phyloP scores from a whole-genome alignment of 306 rosid species.

The Cicer cuneatum region DNA sequence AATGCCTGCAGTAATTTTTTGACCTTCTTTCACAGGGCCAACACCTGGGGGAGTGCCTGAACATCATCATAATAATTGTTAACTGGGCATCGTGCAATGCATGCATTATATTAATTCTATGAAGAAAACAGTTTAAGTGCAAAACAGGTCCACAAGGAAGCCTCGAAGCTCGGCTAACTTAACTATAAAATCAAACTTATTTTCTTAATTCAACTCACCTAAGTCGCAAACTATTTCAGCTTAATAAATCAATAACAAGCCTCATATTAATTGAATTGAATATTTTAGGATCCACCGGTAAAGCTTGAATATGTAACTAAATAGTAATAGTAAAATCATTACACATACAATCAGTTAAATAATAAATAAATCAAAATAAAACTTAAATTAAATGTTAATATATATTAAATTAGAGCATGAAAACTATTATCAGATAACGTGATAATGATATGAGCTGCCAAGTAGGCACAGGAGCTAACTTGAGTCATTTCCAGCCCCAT shows the following conservation, averaged over 20 bases:
- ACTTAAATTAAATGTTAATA: no score
- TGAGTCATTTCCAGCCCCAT: neutral
- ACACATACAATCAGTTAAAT: neutral
- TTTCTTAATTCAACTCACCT: neutral
- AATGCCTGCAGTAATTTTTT: constrained; percentile 86
- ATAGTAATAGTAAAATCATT: constrained; percentile 1
- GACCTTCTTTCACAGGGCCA: constrained; percentile 92
- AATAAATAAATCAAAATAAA: neutral
- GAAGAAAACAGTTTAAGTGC: neutral
- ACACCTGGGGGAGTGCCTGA: constrained; percentile 96
- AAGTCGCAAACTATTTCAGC: neutral
- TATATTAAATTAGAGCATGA: no score
- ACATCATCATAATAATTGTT: constrained; percentile 44
- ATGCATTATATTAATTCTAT: constrained; percentile 2
- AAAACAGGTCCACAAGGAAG: neutral
- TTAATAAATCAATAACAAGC: neutral
- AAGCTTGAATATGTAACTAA: neutral
- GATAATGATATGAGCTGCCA: neutral
- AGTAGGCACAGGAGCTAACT: neutral
- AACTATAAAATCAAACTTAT: neutral
- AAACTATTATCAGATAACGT: neutral
- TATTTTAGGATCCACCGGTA: neutral
- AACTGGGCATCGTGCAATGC: constrained; percentile 12
- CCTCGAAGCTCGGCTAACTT: neutral
- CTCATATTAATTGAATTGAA: neutral